Evolutionary conservation across 495 filamentous ascomycete species (phyloP).

Genomic region (Penicillium riverlandense): DNA sequence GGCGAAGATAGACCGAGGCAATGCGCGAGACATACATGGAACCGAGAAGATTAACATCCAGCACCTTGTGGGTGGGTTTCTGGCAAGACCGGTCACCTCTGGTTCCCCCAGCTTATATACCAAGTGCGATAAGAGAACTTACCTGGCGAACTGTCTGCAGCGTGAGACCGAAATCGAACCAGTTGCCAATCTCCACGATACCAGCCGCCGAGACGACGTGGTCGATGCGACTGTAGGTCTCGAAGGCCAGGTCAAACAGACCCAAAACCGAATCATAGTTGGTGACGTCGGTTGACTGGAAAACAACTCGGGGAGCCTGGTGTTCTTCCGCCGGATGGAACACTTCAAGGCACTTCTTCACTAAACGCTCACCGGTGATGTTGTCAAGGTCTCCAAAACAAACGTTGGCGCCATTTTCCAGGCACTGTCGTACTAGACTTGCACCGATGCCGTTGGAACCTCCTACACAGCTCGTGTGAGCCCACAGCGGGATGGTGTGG

Average conservation of each 20-base stretch:
- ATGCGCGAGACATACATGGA: slow-evolving; percentile 40
- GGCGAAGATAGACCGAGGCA: slow-evolving; percentile 38
- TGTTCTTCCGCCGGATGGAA: slow-evolving; percentile 19
- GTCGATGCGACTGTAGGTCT: slow-evolving; percentile 42
- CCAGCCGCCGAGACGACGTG: slow-evolving; percentile 47
- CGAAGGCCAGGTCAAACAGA: slow-evolving; percentile 39
- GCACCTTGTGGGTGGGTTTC: slow-evolving; percentile 34
- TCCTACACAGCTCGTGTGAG: slow-evolving; percentile 20
- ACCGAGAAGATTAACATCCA: slow-evolving; percentile 45
- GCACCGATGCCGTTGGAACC: slow-evolving; percentile 50
- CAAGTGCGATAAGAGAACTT: not conserved
- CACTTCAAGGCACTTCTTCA: slow-evolving; percentile 12
- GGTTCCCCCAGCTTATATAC: no score
- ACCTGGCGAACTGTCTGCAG: slow-evolving; percentile 27
- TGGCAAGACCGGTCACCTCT: slow-evolving; percentile 21
- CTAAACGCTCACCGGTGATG: slow-evolving; percentile 19
- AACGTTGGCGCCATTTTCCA: slow-evolving; percentile 39
- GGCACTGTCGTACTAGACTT: slow-evolving; percentile 39
- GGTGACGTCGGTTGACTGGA: slow-evolving; percentile 38
- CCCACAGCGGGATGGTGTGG: not conserved
- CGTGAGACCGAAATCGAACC: slow-evolving; percentile 37
- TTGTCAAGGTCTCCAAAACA: slow-evolving; percentile 37
- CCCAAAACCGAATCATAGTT: slow-evolving; percentile 35
- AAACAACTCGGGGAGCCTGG: slow-evolving; percentile 19
- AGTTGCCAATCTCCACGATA: slow-evolving; percentile 37